A percentile compares a stretch with the other conserved stretches of the same genome.
Conservation (phyloP, 495 filamentous ascomycete genomes). For the Penicillium desertorum region DNA sequence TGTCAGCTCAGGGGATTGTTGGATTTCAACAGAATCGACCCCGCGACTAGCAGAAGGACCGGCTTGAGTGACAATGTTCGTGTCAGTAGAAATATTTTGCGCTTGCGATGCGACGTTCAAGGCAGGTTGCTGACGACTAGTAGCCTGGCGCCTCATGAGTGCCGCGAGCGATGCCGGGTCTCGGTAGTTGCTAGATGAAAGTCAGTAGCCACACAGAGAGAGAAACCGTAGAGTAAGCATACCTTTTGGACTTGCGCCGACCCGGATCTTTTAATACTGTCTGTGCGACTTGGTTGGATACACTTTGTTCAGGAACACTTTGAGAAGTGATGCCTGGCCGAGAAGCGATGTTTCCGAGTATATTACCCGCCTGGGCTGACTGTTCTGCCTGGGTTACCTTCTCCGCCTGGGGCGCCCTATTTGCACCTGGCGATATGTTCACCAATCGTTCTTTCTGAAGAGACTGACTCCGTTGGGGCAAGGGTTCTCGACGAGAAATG, state of each 20-base stretch:
- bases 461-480: background rate
- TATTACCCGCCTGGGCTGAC: background rate
- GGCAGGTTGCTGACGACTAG: background rate
- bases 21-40: conserved; percentile 1
- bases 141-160: conserved; percentile 4
- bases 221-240: background rate
- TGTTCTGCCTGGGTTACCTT: background rate
- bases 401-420: background rate
- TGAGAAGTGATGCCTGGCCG: background rate
- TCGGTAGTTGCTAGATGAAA: conserved; percentile 7
- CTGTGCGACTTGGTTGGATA: background rate
- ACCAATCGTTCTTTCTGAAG: background rate
- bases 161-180: background rate
- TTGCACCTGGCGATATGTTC: background rate
- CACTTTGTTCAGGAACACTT: background rate
- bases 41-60: background rate
- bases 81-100: background rate
- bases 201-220: background rate
- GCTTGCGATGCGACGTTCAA: background rate
- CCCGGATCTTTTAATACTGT: background rate
- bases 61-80: background rate
- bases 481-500: background rate
- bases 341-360: background rate
- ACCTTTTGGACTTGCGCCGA: conserved; percentile 10
- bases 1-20: background rate